Percentiles rank a stretch among this genome's conserved stretches.
Evolutionary conservation across 495 filamentous ascomycete genomes (phyloP).

Genomic region (Penicillium samsonianum): DNA sequence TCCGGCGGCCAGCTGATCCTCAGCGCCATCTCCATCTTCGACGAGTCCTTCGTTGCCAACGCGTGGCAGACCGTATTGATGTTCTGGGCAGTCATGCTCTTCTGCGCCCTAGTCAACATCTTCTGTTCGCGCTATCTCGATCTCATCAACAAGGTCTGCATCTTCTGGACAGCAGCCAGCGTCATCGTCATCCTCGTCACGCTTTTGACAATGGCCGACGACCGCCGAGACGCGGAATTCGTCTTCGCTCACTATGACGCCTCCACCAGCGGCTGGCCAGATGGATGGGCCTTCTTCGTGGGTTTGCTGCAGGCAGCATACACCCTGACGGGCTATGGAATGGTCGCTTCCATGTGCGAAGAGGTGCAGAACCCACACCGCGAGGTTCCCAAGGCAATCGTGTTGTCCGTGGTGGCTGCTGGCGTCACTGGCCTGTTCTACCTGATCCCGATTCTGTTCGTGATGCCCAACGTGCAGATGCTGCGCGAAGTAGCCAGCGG

Average conservation of each 20-base stretch:
- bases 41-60: constrained; percentile 61
- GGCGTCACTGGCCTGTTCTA: constrained; percentile 69
- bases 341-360: constrained; percentile 59
- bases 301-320: constrained; percentile 63
- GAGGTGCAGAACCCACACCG: constrained; percentile 71
- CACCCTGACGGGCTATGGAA: constrained; percentile 60
- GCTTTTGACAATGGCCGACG: constrained; percentile 58
- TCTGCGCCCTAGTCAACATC: constrained; percentile 59
- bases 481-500: constrained; percentile 61
- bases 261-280: constrained; percentile 58
- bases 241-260: constrained; percentile 66
- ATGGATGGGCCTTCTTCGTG: constrained; percentile 63
- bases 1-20: constrained; percentile 61
- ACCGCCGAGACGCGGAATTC: constrained; percentile 52
- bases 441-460: constrained; percentile 65
- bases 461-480: constrained; percentile 57
- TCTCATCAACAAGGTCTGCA: constrained; percentile 67
- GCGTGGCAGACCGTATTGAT: constrained; percentile 63
- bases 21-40: constrained; percentile 60
- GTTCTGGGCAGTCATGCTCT: constrained; percentile 64
- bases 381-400: constrained; percentile 71
- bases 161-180: constrained; percentile 63
- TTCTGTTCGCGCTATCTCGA: constrained; percentile 60
- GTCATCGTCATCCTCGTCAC: constrained; percentile 62
- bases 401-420: constrained; percentile 69